These are phyloP conservation scores for Chionographis japonica DNA, from an alignment of 106 monocot species.

Conservation along the genomic window DNA sequence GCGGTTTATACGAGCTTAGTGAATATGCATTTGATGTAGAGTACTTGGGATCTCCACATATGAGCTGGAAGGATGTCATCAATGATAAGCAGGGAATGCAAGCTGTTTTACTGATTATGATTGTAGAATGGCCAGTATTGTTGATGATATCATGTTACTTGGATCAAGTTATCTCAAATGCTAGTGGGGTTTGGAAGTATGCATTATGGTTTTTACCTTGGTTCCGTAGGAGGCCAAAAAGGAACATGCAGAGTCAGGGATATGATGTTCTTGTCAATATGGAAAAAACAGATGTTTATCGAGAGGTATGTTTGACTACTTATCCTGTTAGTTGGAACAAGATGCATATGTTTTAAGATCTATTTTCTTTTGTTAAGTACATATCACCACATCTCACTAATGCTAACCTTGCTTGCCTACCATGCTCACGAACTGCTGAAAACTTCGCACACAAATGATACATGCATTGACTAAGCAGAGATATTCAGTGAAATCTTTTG, in stretches of 20 bases:
- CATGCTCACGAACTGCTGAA: too few species aligned
- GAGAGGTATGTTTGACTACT: constrained; percentile 19
- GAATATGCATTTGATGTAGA: constrained; percentile 7
- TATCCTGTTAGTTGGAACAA: too few species aligned
- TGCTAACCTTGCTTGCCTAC: too few species aligned
- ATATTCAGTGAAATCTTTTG: too few species aligned
- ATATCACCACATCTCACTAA: too few species aligned
- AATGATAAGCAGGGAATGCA: constrained; percentile 9
- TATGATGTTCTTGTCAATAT: constrained; percentile 18
- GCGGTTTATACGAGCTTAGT: constrained; percentile 22
- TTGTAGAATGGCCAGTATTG: constrained; percentile 21
- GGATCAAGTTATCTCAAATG: constrained; percentile 20
- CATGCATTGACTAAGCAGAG: too few species aligned
- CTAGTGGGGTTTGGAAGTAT: constrained; percentile 10
- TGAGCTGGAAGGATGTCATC: constrained; percentile 10
- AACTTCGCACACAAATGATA: too few species aligned
- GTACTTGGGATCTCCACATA: neutral
- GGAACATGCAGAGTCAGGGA: neutral
- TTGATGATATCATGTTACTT: constrained; percentile 20
- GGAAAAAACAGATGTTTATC: constrained; percentile 36
- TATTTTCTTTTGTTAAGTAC: too few species aligned
- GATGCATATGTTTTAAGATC: too few species aligned
- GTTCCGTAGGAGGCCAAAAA: neutral
- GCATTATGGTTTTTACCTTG: constrained; percentile 16
- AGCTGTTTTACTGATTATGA: constrained; percentile 14